A percentile compares a stretch with the other conserved stretches of the same genome.
Conservation (phyloP, 768 basidiomycete genomes). For the Termitomyces sp. region DNA sequence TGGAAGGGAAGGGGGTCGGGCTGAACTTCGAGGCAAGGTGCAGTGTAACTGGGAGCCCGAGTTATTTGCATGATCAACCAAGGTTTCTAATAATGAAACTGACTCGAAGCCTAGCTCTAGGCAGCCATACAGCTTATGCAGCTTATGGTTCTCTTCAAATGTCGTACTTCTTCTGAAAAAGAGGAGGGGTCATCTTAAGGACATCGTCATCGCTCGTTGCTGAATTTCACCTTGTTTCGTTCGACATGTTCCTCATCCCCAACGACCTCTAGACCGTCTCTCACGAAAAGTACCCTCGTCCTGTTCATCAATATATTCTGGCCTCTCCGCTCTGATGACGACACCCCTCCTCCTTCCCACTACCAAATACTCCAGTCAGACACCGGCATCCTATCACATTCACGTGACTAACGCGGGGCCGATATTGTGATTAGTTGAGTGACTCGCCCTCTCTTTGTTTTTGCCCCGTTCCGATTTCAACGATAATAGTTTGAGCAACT, state of each 20-base stretch:
- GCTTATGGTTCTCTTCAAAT: neutral
- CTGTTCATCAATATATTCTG: neutral
- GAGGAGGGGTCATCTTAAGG: neutral
- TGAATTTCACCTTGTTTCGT: neutral
- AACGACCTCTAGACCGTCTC: neutral
- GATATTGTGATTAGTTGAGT: neutral
- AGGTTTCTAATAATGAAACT: neutral
- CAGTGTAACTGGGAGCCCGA: too few relatives aligned
- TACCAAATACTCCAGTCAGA: too few relatives aligned
- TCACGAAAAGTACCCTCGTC: neutral
- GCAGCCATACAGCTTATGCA: neutral
- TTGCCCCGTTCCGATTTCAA: neutral
- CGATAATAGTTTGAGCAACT: neutral
- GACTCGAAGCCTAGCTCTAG: neutral
- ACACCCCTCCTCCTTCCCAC: neutral
- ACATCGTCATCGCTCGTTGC: neutral
- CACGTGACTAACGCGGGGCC: neutral
- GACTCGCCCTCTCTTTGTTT: neutral
- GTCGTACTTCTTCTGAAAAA: neutral
- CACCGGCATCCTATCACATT: neutral
- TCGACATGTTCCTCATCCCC: neutral
- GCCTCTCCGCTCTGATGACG: neutral
- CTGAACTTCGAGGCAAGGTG: too few relatives aligned
- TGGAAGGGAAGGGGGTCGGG: too few relatives aligned
- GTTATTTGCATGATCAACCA: too few relatives aligned